Conservation (phyloP, 2,329 filamentous ascomycete species). For the Fusarium chaquense region DNA sequence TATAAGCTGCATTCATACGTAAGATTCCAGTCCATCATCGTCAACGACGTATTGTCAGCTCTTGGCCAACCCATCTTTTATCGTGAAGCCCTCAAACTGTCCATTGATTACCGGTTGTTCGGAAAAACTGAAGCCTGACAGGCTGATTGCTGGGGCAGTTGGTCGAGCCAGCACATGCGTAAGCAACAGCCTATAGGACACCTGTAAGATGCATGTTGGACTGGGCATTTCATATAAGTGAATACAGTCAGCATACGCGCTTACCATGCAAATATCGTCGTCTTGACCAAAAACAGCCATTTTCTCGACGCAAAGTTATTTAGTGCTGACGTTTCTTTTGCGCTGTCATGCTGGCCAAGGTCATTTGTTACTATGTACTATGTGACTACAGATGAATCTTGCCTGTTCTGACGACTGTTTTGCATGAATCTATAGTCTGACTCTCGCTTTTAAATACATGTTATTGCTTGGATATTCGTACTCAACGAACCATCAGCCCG, state of each 20-base stretch:
- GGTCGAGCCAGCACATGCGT: not conserved
- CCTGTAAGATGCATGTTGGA: not conserved
- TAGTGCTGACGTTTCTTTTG: not conserved
- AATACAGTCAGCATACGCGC: constrained; percentile 1
- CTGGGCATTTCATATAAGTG: not conserved
- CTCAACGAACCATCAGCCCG: not conserved
- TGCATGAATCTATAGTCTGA: not conserved
- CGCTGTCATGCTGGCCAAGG: not conserved
- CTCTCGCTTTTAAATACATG: not conserved
- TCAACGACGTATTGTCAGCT: not conserved
- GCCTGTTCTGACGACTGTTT: not conserved
- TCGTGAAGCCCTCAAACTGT: not conserved
- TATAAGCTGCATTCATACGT: not conserved
- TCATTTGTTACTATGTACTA: not conserved
- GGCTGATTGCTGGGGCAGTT: constrained; percentile 1
- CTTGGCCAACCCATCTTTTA: not conserved
- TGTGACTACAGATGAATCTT: not conserved
- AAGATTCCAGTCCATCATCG: not conserved
- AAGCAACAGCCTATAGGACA: not conserved
- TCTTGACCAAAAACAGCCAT: not conserved
- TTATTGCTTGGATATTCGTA: too few species aligned
- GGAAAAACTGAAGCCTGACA: not conserved
- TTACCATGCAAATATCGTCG: not conserved
- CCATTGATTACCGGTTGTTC: not conserved
- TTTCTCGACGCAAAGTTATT: not conserved